Base-by-base conservation (phyloP, 257 asterid genomes). In the Petrea volubilis region DNA sequence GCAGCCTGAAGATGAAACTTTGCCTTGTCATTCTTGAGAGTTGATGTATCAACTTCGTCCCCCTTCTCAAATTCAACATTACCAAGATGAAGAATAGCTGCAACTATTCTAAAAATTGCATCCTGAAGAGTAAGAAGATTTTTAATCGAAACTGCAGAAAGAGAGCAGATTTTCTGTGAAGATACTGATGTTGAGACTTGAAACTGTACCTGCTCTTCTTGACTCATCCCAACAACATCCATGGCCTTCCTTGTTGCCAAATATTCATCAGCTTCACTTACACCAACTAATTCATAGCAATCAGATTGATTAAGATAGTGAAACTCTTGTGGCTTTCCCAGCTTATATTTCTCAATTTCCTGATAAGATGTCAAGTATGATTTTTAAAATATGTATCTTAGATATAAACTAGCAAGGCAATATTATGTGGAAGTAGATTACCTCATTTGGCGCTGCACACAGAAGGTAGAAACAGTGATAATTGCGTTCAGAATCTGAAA, bases 391-490 rank as follows among this genome's bases (percentile, higher is more conserved):
- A 18, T 52, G 31, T 11, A 36, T 62, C 71, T 23, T 15, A 52
- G 59, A 44, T 28, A 64, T 74, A 72, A 82, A 62, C 67, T 59
- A 33, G 62, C 20, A 40, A 47, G 69, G 68, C 71, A 53, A 46
- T 7, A 63, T 59, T 36, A 49, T 36, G 67, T 10, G 55, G 47
- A 72, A 68, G 80, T 24, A 68, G 72, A 72, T 34, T 72, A 90
- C 98, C 91, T 84, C 96, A 76, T 81, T 83, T 24, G 96, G 98
- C 40, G 98, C 98, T 34, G 96, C 94, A 86, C 96, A 92, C 40
- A 92, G 88, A 76, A 92, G 94, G 75, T 92, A 92, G 74, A 92
- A 92, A 74, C 96, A 89, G 73, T 92, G 98, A 58, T 92, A 92
- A 79, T 92, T 92, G 64, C 98, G 92, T 71, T 92, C 98, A 41